Base-by-base conservation (phyloP, 345 rosid genomes). In the Orychophragmus violaceus region DNA sequence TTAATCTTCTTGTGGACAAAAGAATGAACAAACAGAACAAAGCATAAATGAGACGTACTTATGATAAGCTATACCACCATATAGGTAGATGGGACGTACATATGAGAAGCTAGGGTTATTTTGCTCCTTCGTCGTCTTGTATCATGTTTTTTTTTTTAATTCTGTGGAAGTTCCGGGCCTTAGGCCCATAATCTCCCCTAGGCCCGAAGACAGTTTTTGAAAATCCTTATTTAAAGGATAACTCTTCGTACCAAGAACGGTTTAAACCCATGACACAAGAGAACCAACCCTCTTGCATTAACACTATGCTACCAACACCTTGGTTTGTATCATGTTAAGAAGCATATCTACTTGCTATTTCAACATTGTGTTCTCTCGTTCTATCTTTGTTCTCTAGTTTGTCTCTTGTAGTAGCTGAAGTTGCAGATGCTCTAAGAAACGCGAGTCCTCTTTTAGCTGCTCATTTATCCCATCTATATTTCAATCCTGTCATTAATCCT, bases 381-480 rank as follows among this genome's bases (percentile, higher is more conserved):
- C 93, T 5, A 89, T 86, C 66, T 83, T 87, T 1, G 89, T 23
- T 5, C 96, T 79, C 67, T 89, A 83, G 72, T 91, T 87, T 70
- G 80, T 79, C 71, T 92, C 98, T 57, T 89, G 73, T 33, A 92
- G 70, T 44, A 92, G 87, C 71, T 92, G 96, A 61, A 92, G 69
- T 41, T 92, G 98, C 45, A 92, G 76, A 71, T 89, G 95, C 71
- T 92, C 96, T 10, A 92, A 76, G 72, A 89, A 84, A 51, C 83
- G 84, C 0, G 95, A 59, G 61, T 92, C 98, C 73, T 86, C 98
- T 63, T 92, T 96, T 46, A 92, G 79, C 77, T 89, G 98, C 72
- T 92, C 98, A 56, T 92, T 92, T 32, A 92, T 78, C 42, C 96
- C 98, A 59, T 79, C 79, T 1, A 92, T 92, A 64, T 92, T 96